phyloP scores from a whole-genome alignment of 148 eudicot species.

The Diospyros lotus region DNA sequence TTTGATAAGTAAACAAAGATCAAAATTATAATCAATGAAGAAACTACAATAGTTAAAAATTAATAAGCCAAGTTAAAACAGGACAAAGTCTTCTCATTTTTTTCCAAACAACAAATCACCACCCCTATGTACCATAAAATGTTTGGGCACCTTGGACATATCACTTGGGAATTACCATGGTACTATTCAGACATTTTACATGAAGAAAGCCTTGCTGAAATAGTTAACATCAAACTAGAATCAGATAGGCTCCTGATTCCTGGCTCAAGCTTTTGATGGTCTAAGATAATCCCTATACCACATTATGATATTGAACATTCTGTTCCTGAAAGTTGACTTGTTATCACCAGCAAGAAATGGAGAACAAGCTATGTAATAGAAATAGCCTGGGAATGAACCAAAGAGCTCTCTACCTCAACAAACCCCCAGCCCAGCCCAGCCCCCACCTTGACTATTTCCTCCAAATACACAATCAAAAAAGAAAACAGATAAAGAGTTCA shows the following conservation, averaged over 20 bases:
- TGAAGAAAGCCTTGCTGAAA: neutral
- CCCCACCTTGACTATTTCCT: neutral
- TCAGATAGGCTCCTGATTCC: neutral
- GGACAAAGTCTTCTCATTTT: neutral
- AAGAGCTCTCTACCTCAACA: neutral
- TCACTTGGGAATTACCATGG: neutral
- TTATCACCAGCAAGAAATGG: neutral
- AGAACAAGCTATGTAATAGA: neutral
- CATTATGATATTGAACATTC: constrained; percentile 1
- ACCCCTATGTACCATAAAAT: neutral
- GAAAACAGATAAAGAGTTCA: neutral
- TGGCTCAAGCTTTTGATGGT: neutral
- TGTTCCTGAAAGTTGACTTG: neutral
- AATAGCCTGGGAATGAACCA: neutral
- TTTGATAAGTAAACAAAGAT: neutral
- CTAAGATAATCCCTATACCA: neutral
- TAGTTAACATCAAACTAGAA: neutral
- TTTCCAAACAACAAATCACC: neutral
- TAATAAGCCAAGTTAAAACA: neutral
- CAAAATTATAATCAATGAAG: neutral
- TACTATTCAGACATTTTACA: neutral
- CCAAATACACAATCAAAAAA: neutral
- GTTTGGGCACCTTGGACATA: neutral
- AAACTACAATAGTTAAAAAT: neutral
- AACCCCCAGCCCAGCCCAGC: neutral